Percentiles rank a stretch among this genome's conserved stretches.
Evolutionary conservation across 305 asterid species (phyloP).

Genomic region (Fraxinus greggii): DNA sequence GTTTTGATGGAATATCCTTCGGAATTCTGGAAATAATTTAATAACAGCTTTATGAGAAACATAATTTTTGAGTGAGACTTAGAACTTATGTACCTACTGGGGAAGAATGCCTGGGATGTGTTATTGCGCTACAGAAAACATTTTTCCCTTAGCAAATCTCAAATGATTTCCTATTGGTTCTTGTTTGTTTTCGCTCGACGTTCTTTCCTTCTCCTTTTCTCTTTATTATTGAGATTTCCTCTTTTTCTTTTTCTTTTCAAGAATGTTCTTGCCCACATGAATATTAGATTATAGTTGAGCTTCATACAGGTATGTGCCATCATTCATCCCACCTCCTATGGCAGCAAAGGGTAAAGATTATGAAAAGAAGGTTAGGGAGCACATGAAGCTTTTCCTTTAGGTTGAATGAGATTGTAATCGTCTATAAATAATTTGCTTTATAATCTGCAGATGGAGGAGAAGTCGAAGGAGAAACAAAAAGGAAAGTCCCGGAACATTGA

Average conservation of each 20-base stretch:
- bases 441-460: conserved; percentile 75
- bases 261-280: conserved; percentile 23
- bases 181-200: background rate
- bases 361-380: conserved; percentile 71
- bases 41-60: background rate
- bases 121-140: background rate
- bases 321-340: conserved; percentile 92
- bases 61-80: background rate
- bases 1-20: background rate
- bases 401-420: background rate
- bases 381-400: conserved; percentile 4
- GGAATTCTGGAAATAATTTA: background rate
- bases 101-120: background rate
- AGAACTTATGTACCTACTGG: background rate
- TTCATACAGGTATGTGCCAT: conserved; percentile 95
- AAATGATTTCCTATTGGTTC: background rate
- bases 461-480: conserved; percentile 78
- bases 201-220: background rate
- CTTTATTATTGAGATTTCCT: background rate
- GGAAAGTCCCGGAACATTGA: conserved; percentile 86
- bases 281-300: conserved; percentile 53
- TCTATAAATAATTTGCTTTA: background rate
- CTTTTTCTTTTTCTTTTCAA: conserved; percentile 18
- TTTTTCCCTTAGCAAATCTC: background rate
- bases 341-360: conserved; percentile 79